These are phyloP conservation scores for Circinella minor DNA, from an alignment of 371 early-diverging fungal genomes.

Conservation along the genomic window DNA sequence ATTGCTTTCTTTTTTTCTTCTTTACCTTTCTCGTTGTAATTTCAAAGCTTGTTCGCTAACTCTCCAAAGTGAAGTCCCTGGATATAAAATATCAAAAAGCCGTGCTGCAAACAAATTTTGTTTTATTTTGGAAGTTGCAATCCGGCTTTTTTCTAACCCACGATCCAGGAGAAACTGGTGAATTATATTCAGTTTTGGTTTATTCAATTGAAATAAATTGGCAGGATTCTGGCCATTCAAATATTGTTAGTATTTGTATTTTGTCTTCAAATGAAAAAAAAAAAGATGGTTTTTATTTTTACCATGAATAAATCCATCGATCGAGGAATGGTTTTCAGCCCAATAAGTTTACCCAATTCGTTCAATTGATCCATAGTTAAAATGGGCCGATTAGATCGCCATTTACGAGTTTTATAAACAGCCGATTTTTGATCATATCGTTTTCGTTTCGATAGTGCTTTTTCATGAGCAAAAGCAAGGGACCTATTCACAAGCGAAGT, in stretches of 20 bases:
- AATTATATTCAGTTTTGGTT: constrained; percentile 6
- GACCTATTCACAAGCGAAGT: constrained; percentile 6
- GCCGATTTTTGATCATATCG: constrained; percentile 1
- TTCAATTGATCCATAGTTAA: constrained; percentile 7
- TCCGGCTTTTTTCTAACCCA: constrained; percentile 18
- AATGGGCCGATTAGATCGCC: constrained; percentile 16
- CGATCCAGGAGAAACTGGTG: constrained; percentile 24
- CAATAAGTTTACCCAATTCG: not conserved
- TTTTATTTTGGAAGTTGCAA: constrained; percentile 4
- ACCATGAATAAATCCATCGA: constrained; percentile 5
- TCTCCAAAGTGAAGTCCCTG: constrained; percentile 7
- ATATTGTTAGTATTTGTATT: not conserved
- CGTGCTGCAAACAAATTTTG: not conserved
- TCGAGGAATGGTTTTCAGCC: not conserved
- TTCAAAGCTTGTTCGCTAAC: constrained; percentile 69
- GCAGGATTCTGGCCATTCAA: constrained; percentile 15
- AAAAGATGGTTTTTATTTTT: not conserved
- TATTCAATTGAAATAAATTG: constrained; percentile 14
- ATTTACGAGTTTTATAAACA: constrained; percentile 9
- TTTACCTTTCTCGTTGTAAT: constrained; percentile 32
- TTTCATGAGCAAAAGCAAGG: not conserved
- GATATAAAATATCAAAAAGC: constrained; percentile 2
- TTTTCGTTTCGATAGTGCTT: constrained; percentile 4
- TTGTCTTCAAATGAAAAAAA: too few species aligned
- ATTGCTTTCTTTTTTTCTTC: not conserved